phyloP scores from a whole-genome alignment of 495 filamentous ascomycete genomes.

The Amphirosellinia nigrospora region DNA sequence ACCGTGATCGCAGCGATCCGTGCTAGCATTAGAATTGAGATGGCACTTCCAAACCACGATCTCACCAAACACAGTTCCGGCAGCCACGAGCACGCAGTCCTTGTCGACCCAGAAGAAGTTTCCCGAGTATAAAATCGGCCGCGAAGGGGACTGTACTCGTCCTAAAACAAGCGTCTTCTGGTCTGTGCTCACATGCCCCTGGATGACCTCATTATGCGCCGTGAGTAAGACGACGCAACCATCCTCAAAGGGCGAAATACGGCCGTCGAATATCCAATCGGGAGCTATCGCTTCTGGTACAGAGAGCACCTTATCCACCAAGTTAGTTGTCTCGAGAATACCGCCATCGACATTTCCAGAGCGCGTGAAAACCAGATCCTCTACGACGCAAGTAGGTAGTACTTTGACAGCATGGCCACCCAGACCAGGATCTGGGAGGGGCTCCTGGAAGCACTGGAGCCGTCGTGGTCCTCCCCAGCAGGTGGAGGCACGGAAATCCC shows the following conservation, averaged over 20 bases:
- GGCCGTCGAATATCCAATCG: conserved; percentile 88
- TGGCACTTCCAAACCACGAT: conserved; percentile 86
- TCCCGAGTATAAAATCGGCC: conserved; percentile 88
- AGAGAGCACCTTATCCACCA: background rate
- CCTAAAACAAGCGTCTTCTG: conserved; percentile 36
- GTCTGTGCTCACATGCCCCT: conserved; percentile 35
- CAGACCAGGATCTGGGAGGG: conserved; percentile 54
- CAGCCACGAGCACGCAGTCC: conserved; percentile 72
- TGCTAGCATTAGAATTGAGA: conserved; percentile 24
- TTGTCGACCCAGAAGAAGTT: conserved; percentile 65
- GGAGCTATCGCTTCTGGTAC: conserved; percentile 48
- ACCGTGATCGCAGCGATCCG: background rate
- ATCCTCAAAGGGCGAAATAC: conserved; percentile 51
- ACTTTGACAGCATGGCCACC: conserved; percentile 54
- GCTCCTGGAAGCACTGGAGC: background rate
- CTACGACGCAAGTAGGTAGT: conserved; percentile 31
- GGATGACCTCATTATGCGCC: conserved; percentile 78
- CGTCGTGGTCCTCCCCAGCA: conserved; percentile 15
- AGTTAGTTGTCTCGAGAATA: background rate
- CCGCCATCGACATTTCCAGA: conserved; percentile 3
- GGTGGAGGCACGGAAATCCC: conserved; percentile 59
- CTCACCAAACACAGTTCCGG: conserved; percentile 93
- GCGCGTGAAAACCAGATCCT: conserved; percentile 31
- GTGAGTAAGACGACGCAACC: conserved; percentile 64
- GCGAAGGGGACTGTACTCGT: conserved; percentile 68